A percentile compares a stretch with the other conserved stretches of the same genome.
Conservation (phyloP, 306 rosid species). For the Cucurbita moschata region DNA sequence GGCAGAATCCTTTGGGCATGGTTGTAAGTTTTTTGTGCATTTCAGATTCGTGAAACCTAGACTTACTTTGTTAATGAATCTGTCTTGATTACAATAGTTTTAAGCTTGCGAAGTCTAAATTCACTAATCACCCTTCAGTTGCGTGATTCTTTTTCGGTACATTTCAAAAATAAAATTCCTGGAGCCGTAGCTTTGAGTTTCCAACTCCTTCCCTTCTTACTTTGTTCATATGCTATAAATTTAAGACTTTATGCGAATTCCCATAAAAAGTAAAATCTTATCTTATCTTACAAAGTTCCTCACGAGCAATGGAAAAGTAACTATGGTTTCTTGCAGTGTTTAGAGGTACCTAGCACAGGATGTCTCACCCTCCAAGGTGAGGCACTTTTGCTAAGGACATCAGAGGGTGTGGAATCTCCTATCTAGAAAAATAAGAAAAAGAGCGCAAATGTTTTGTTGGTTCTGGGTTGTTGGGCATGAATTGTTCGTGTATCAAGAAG, state of each 20-base stretch:
- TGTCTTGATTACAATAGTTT: not conserved
- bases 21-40: conserved; percentile 59
- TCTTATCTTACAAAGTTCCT: not conserved
- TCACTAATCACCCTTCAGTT: not conserved
- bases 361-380: too few species aligned
- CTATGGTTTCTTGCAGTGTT: not conserved
- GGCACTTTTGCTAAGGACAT: not conserved
- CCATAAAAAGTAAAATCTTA: not conserved
- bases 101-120: not conserved
- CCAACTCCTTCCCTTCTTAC: not conserved
- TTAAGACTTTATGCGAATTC: not conserved
- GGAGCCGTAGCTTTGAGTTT: not conserved
- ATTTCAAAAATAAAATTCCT: not conserved
- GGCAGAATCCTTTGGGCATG: conserved; percentile 94
- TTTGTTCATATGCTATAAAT: not conserved
- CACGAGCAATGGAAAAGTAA: not conserved
- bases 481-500: not conserved
- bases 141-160: not conserved
- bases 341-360: too few species aligned
- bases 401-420: not conserved
- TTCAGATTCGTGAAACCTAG: conserved; percentile 1
- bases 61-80: not conserved
- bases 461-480: not conserved
- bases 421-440: not conserved
- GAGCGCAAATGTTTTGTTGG: not conserved